phyloP scores from a whole-genome alignment of 2,329 filamentous ascomycete genomes.

The Graphium sp. region DNA sequence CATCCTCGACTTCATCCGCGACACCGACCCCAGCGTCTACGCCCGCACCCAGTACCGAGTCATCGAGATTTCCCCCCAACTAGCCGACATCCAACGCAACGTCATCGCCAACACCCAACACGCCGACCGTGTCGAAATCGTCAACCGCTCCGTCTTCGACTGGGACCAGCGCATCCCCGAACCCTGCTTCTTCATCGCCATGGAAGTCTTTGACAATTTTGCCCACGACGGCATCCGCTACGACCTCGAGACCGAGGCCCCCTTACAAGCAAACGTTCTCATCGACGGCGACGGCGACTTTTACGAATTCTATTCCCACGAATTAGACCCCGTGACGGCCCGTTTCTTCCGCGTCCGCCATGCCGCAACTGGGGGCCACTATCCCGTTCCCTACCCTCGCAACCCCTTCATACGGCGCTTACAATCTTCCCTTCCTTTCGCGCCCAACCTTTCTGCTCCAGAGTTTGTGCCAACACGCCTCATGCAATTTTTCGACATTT shows the following conservation, averaged over 20 bases:
- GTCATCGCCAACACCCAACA: conserved; percentile 58
- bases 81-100: conserved; percentile 62
- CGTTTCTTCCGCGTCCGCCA: conserved; percentile 76
- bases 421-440: conserved; percentile 48
- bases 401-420: conserved; percentile 42
- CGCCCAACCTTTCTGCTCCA: conserved; percentile 59
- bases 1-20: conserved; percentile 89
- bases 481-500: conserved; percentile 92
- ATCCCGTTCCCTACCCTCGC: conserved; percentile 42
- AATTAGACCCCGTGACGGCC: conserved; percentile 66
- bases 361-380: conserved; percentile 49
- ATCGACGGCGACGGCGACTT: conserved; percentile 79
- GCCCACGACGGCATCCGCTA: conserved; percentile 90
- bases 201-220: conserved; percentile 99
- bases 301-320: conserved; percentile 77
- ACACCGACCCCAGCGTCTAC: conserved; percentile 80
- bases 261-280: conserved; percentile 77
- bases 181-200: conserved; percentile 92
- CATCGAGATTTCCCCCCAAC: conserved; percentile 78
- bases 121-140: conserved; percentile 73
- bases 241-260: conserved; percentile 44
- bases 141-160: conserved; percentile 90
- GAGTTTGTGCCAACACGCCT: conserved; percentile 91
- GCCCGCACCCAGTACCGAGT: conserved; percentile 85
- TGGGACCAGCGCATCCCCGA: conserved; percentile 79